Evolutionary conservation across 306 rosid species (phyloP), one percentile per base, ranked within the genome.

Genomic region (Pachyrhizus erosus): DNA sequence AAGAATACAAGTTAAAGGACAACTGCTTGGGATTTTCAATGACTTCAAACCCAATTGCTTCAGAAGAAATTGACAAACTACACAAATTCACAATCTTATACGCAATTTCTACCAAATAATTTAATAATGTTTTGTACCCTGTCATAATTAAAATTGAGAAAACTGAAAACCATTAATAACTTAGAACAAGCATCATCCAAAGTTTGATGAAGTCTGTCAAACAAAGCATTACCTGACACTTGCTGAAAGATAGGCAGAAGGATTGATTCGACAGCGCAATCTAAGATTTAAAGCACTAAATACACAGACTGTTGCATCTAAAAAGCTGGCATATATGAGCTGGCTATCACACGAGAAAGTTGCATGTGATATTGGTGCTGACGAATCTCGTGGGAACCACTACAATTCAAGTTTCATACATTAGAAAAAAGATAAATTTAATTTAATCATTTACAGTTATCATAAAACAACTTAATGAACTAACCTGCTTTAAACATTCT

Each of bases 341-440:
- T 91, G 98, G 84, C 99, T 93, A 89, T 96, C 98, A 43, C 99
- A 95, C 20, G 99, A 95, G 93, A 95, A 95, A 61, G 98, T 91
- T 64, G 98, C 99, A 80, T 94, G 96, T 13, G 99, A 93, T 81
- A 96, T 93, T 46, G 94, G 97, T n/a, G 98, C 98, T 4, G 91
- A 70, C 37, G 97, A 87, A 45, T 95, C 97, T 60, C 93, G 88
- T 54, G 92, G 89, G 81, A 45, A 70, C 98, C 98, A 96, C 98
- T 96, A 68, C 57, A 87, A 80, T 75, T 78, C 10, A 61, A 84
- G 77, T 76, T 27, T 68, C 37, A 37, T 4, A 62, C 9, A 49
- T 86, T 80, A 82, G 67, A 76, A 68, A 66, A 87, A 62, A 48
- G 73, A 78, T 33, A 65, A 29, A 55, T 29, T 39, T 10, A 49